phyloP scores from a whole-genome alignment of 192 early-diverging fungal genomes.

The Phycomyces nitens region DNA sequence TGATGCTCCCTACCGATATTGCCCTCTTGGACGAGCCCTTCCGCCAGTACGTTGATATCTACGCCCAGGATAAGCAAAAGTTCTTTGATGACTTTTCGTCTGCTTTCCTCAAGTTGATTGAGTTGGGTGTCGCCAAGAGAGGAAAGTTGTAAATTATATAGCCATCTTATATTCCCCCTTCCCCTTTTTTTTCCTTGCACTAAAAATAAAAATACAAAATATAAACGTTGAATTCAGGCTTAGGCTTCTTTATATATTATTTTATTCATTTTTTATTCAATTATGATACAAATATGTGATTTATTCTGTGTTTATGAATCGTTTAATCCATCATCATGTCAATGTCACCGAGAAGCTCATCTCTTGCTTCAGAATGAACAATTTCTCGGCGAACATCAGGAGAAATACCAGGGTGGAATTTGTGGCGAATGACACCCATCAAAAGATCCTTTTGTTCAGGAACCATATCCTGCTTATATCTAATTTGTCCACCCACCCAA shows the following conservation, averaged over 20 bases:
- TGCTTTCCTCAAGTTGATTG: slow-evolving; percentile 48
- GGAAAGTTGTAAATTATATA: slow-evolving; percentile 26
- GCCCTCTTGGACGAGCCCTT: slow-evolving; percentile 63
- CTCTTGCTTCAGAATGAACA: slow-evolving; percentile 63
- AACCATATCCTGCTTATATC: slow-evolving; percentile 94
- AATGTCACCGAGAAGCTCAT: slow-evolving; percentile 60
- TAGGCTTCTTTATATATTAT: too few relatives aligned
- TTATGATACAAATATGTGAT: too few relatives aligned
- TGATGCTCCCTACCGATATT: slow-evolving; percentile 74
- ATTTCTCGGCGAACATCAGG: slow-evolving; percentile 95
- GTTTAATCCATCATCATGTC: slow-evolving; percentile 50
- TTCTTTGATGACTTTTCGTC: slow-evolving; percentile 59
- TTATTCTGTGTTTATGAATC: too few relatives aligned
- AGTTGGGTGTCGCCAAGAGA: slow-evolving; percentile 42
- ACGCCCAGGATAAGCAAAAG: slow-evolving; percentile 61
- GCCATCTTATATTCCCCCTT: neutral
- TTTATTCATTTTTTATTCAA: too few relatives aligned
- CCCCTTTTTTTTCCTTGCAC: neutral
- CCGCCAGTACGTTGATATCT: slow-evolving; percentile 54
- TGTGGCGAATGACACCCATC: slow-evolving; percentile 74
- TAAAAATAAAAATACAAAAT: too few relatives aligned
- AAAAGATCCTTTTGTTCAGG: slow-evolving; percentile 92
- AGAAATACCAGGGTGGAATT: slow-evolving; percentile 79
- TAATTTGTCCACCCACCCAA: too few relatives aligned
- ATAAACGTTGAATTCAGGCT: too few relatives aligned